Evolutionary conservation across 2,329 filamentous ascomycete species (phyloP), one percentile per base, ranked within the genome.

Genomic region (Alternaria rosae): DNA sequence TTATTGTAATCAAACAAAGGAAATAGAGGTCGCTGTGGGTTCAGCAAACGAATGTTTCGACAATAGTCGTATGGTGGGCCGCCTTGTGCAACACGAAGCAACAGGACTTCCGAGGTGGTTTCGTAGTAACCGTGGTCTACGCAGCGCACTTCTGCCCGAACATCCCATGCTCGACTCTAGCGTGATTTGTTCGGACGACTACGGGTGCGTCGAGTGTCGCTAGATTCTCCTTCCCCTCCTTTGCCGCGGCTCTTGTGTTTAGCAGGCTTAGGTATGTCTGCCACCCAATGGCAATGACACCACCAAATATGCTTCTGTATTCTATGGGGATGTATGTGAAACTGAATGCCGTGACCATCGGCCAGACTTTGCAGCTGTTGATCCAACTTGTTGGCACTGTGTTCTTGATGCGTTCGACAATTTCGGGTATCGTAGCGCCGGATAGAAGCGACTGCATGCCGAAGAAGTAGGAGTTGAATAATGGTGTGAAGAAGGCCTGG

Each of bases 321-420:
- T 94, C 89, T 50, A 93, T 83, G 25, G 89, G 88, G 5, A 97
- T 83, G 72, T 92, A 95, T n/a, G 91, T 88, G 74, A 97, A 96
- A 78, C 86, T 94, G 75, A 97, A 90, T 0, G 93, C 93, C 13
- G 91, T 96, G 15, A 97, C 91, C 0, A 88, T 88, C 0, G 94
- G 94, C 94, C 94, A 97, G 23, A 97, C 79, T 81, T 96, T 97
- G 77, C 89, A 89, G 62, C 90, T 92, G 77, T 95, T 97, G 74
- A 88, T 78, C 74, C 92, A 88, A 74, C 90, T 93, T 23, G 86
- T 84, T 0, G 93, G 93, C 0, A 97, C 90, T 0, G 93, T 94
- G 61, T 88, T 84, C 68, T 86, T 86, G 61, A 97, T 85, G 54
- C 92, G 88, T 70, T 92, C 88, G 78, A 87, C 86, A 1, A 90